These are phyloP conservation scores for Salix udensis DNA, from an alignment of 345 rosid genomes.

Conservation along the genomic window DNA sequence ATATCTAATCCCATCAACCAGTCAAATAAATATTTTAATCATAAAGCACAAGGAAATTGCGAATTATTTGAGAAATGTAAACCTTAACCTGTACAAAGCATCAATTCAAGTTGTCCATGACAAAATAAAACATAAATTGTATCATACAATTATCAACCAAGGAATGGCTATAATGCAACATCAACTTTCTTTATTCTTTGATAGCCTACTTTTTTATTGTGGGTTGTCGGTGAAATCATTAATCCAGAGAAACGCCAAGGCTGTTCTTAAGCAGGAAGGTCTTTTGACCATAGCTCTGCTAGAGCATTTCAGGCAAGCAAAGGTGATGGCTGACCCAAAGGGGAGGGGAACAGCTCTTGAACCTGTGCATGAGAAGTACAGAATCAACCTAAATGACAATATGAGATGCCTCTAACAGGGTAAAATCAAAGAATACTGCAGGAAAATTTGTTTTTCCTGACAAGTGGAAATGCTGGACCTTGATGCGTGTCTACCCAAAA, in stretches of 20 bases:
- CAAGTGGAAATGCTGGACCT: constrained; percentile 6
- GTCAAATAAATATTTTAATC: not conserved
- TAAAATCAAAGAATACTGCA: not conserved
- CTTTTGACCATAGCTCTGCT: not conserved
- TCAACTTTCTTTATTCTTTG: not conserved
- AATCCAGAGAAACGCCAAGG: not conserved
- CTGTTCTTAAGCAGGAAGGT: not conserved
- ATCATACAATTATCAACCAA: not conserved
- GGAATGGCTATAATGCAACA: not conserved
- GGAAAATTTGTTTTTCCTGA: not conserved
- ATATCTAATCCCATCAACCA: not conserved
- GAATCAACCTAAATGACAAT: not conserved
- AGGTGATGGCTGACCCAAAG: not conserved
- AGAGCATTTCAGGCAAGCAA: not conserved
- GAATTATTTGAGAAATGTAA: not conserved
- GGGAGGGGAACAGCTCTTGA: constrained; percentile 1
- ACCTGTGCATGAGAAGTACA: not conserved
- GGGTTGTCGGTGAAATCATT: not conserved
- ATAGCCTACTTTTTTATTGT: not conserved
- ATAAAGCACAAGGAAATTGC: not conserved
- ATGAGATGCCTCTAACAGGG: not conserved
- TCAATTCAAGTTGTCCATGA: not conserved
- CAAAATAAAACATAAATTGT: not conserved
- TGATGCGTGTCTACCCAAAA: constrained; percentile 48
- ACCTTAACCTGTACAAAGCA: not conserved